Evolutionary conservation across 2,329 filamentous ascomycete genomes (phyloP), one percentile per base, ranked within the genome.

Genomic region (Cytospora leucostoma): DNA sequence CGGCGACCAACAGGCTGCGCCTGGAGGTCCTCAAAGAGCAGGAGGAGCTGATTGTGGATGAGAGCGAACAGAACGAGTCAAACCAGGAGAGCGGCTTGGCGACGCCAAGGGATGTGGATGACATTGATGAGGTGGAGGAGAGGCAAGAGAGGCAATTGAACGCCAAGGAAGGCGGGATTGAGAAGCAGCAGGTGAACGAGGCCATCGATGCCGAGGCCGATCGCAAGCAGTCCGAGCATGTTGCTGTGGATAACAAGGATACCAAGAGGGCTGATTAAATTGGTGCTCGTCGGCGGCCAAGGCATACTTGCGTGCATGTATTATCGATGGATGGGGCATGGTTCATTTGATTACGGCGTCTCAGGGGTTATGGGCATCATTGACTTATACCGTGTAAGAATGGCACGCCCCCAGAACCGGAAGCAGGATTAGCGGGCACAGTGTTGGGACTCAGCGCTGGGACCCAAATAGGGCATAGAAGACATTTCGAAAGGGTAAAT

Each of bases 1-100:
- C 93, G 12, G 95, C 95, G 32, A 99, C 95, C 68, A 99, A 99
- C 86, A 97, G 96, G 84, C 95, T 98, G 82, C 90, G 95, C 75
- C 89, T 99, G 50, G 95, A 99, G 81, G 95, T 99, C 17, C 85
- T 99, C 74, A 96, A 93, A 84, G 95, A 99, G 81, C 95, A 99
- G 81, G 91, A 99, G 76, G 95, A 97, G 75, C 87, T 99, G 67
- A 99, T 99, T 64, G 89, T 97, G 67, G 95, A 99, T 74, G 95
- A 99, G 82, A 96, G 94, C 68, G 86, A 95, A 80, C 94, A 99
- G 79, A 91, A 91, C 72, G 85, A 93, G 74, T 86, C 89, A 75
- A 92, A 91, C 77, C 87, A 91, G 75, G 88, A 88, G 71, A 87
- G 86, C 49, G 91, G 91, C 13, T 84, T 90, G 57, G 84, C 88